Evolutionary conservation across 192 early-diverging fungal species (phyloP).

Genomic region (Coemansia sp.): DNA sequence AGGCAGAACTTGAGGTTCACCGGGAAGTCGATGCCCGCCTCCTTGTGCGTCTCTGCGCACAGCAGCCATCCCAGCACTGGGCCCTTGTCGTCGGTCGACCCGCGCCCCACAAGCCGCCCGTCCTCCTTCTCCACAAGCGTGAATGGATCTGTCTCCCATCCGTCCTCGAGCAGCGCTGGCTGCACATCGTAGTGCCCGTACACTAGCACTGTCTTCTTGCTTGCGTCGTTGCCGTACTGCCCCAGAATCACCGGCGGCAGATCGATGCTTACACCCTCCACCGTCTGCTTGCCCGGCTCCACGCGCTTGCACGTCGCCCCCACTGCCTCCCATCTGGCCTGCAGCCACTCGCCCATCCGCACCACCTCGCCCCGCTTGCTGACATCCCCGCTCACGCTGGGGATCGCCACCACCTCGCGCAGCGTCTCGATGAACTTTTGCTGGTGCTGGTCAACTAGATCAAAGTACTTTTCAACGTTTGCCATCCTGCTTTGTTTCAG

Average conservation of each 20-base stretch:
- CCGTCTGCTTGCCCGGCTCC: conserved; percentile 79
- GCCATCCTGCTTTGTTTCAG: conserved; percentile 19
- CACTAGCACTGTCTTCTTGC: conserved; percentile 94
- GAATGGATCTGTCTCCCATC: conserved; percentile 93
- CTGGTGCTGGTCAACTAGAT: conserved; percentile 76
- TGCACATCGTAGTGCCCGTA: conserved; percentile 99
- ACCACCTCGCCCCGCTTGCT: conserved; percentile 76
- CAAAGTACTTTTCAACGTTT: conserved; percentile 65
- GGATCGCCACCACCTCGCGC: conserved; percentile 85
- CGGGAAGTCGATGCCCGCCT: conserved; percentile 85
- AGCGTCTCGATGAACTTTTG: conserved; percentile 81
- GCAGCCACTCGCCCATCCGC: conserved; percentile 88
- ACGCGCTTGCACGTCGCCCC: conserved; percentile 63
- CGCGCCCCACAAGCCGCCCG: conserved; percentile 85
- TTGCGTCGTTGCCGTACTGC: conserved; percentile 84
- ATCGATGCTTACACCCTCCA: conserved; percentile 76
- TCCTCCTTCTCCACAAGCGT: conserved; percentile 81
- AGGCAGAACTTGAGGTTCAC: conserved; percentile 97
- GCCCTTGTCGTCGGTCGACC: conserved; percentile 96
- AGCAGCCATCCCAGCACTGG: conserved; percentile 98
- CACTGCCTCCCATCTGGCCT: conserved; percentile 68
- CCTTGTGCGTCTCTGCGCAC: conserved; percentile 91
- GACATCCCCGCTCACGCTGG: conserved; percentile 77
- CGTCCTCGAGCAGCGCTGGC: conserved; percentile 80
- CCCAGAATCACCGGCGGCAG: conserved; percentile 92